Evolutionary conservation across 2,329 filamentous ascomycete genomes (phyloP).

Genomic region (Fusarium albidum): DNA sequence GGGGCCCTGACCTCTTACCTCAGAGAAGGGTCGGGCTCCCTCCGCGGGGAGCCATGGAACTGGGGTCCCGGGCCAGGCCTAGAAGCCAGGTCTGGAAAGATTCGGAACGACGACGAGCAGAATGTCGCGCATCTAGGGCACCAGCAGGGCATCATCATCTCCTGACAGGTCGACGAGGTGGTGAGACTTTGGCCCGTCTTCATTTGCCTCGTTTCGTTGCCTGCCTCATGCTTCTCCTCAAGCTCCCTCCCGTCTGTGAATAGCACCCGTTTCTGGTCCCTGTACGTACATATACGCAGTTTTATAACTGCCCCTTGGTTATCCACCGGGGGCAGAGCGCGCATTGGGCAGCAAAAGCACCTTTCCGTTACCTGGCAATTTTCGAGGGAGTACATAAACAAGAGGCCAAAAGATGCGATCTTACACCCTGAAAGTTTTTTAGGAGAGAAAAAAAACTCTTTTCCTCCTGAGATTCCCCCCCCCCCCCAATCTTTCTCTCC

Average conservation of each 20-base stretch:
- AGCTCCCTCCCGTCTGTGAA: conserved; percentile 18
- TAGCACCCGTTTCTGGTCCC: conserved; percentile 22
- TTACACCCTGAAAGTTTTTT: conserved; percentile 24
- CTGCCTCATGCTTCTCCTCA: not conserved
- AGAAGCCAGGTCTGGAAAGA: conserved; percentile 21
- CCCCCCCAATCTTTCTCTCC: conserved; percentile 19
- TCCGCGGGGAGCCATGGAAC: conserved; percentile 20
- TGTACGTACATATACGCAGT: not conserved
- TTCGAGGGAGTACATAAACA: conserved; percentile 28
- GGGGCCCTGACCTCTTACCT: conserved; percentile 20
- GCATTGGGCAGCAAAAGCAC: conserved; percentile 43
- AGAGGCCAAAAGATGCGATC: conserved; percentile 14
- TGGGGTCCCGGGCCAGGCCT: conserved; percentile 11
- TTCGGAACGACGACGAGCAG: conserved; percentile 18
- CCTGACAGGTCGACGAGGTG: conserved; percentile 35
- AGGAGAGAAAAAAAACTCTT: conserved; percentile 25
- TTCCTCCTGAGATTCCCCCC: conserved; percentile 21
- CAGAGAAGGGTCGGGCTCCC: conserved; percentile 4
- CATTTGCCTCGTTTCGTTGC: conserved; percentile 27
- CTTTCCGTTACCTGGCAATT: conserved; percentile 34
- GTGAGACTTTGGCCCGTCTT: conserved; percentile 36
- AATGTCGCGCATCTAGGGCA: conserved; percentile 14
- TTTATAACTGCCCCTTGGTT: conserved; percentile 27
- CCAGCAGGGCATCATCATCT: conserved; percentile 29
- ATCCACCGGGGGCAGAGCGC: conserved; percentile 27